Evolutionary conservation across 495 filamentous ascomycete species (phyloP), one percentile per base, ranked within the genome.

Genomic region (Talaromyces nanjingensis): DNA sequence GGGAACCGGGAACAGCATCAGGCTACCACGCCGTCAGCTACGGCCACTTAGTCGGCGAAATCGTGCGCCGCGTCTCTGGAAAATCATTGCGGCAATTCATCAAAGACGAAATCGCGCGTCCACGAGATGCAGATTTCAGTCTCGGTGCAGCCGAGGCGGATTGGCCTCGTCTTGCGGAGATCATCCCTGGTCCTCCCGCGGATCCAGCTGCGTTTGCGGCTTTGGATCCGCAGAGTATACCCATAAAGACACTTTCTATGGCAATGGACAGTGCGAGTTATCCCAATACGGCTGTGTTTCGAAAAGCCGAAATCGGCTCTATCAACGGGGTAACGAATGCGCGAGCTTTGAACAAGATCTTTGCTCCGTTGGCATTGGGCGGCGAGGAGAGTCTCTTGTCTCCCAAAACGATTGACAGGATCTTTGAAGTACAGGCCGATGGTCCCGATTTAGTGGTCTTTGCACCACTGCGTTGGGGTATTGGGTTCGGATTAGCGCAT

Each of bases 31-130:
- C 65, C 22, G 58, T 66, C 57, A 73, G 20, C 31, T 66, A 65
- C 54, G 71, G 71, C n/a, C 68, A 70, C 42, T 33, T 73, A 27
- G 54, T 71, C 24, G 67, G 70, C 24, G 70, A 72, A 29, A 29
- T 73, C 33, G 63, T 72, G 7, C 68, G 63, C 29, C 63, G 65
- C 9, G 65, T 65, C 52, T 68, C 69, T 4, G 67, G 67, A 9
- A 70, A 66, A 24, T 22, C 42, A 9, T 45, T 72, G 16, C 66
- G 65, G 49, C 61, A 71, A 20, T 73, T 72, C 58, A 65, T 74
- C 53, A 63, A 64, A 52, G 52, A 74, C 33, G 64, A 72, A 29
- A 65, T 72, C 45, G 65, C 69, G 14, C 33, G 47, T 3, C 70
- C 70, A 0, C 12, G 68, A 20, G 45, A 59, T 33, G 70, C 69